Evolutionary conservation across 176 grass and related monocot genomes (phyloP), one percentile per base, ranked within the genome.

Genomic region (Zizania latifolia): DNA sequence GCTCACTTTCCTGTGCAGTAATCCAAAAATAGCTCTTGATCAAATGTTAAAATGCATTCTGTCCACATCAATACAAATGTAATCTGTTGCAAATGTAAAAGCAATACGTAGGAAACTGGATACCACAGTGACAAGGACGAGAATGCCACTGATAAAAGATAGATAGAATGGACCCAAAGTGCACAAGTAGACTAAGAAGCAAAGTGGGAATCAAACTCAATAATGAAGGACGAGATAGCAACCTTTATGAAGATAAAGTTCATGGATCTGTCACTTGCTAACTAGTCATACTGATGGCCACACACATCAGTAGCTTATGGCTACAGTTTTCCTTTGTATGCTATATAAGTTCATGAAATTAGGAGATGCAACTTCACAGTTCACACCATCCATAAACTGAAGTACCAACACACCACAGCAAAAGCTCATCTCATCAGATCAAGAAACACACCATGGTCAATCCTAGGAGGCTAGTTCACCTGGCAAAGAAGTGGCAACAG

Each of bases 401-500:
- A 77, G 39, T 9, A 85, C 50, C 28, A 81, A 75, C 23, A 61
- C 45, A 67, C 59, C 64, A 51, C 36, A 58, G 39, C 11, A 58
- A 87, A 77, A 65, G 22, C 9, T 57, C 38, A 87, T 31, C 45
- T 31, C 65, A 13, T 56, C 51, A 22, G 39, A n/a, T n/a, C n/a
- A 57, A 50, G 26, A 34, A 73, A 65, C 16, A 66, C 77, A 33
- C 41, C 58, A 91, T 87, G 84, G 41, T 87, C 13, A 54, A 72
- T 39, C 35, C 81, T 0, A 87, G 68, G 72, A 87, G 58, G 50
- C 68, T 91, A 62, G 66, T 78, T 37, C 76, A 84, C 8, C 76
- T 83, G 83, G 69, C 74, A 62, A 82, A 58, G 29, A 83, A 60
- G 70, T 90, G 88, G 88, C 88, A 80, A 44, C 78, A 72, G 68